Base-by-base conservation (phyloP, 306 rosid genomes). In the Inga oerstediana region DNA sequence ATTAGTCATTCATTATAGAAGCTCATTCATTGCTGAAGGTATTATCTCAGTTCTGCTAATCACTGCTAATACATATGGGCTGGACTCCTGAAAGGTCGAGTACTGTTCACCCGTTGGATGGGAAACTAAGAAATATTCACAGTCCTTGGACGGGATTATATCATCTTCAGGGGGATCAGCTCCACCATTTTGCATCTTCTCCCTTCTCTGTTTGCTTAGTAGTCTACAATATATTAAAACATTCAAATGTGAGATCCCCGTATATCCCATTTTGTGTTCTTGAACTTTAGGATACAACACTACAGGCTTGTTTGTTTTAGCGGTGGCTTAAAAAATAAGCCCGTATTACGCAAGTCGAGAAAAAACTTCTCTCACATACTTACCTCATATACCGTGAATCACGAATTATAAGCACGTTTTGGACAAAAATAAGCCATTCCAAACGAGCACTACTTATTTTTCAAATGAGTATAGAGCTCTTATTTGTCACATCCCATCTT, bases 21-120 rank as follows among this genome's bases (percentile, higher is more conserved):
- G 20, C 74, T 67, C 48, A 35, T 67, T 68, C 4, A 68, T 66
- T 66, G 72, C 72, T 39, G 30, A 17, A 69, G 74, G 22, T 69
- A 20, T 39, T 69, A 39, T 69, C 34, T 61, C 49, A 39, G 30
- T 17, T 9, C n/a, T 39, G 16, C 74, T 37, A 19, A 20, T 69
- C 9, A 37, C 27, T 16, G 9, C 46, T 34, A 37, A 68, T 19
- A 37, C 34, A 30, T 66, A 32, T 62, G 69, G 37, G 37, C 39
- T 30, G 69, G 13, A 5, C 69, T 62, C 19, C 37, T 27, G 69
- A 13, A 62, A 62, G 69, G 67, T 24, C 7, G 15, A 27, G 19
- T 27, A 24, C 39, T 62, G 27, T 27, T 62, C 69, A 12, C 39
- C 68, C 16, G 27, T 30, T 62, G 39, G 39, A 12, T 62, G 69